Conservation (phyloP, 1,139 yeast genomes). For the Pneumocystis canis region DNA sequence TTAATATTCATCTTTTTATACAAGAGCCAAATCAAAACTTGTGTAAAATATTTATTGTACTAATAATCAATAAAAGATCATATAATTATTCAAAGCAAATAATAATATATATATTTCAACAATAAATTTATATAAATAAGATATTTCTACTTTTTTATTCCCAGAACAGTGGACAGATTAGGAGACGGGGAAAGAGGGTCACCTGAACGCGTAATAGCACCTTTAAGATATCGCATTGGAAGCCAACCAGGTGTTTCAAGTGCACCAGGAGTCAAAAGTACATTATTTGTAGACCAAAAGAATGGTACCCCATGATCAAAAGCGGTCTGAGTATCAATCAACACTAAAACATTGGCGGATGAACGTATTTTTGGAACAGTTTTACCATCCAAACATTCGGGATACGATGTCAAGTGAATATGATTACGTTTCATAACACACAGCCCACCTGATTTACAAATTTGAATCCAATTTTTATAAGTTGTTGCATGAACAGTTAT, state of each 20-base stretch:
- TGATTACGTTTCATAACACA: constrained; percentile 64
- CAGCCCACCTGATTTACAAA: constrained; percentile 39
- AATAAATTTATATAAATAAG: neutral
- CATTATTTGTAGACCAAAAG: constrained; percentile 56
- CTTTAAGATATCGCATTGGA: neutral
- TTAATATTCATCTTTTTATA: too few relatives aligned
- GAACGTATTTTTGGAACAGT: constrained; percentile 38
- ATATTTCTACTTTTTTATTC: too few relatives aligned
- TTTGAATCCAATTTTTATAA: constrained; percentile 30
- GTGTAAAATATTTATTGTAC: too few relatives aligned
- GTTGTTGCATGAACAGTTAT: constrained; percentile 71
- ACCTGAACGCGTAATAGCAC: neutral
- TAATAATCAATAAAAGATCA: too few relatives aligned
- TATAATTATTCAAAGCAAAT: too few relatives aligned
- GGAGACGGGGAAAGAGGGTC: neutral
- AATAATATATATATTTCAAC: too few relatives aligned
- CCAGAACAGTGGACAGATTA: neutral
- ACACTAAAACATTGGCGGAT: constrained; percentile 47
- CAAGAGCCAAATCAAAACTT: too few relatives aligned
- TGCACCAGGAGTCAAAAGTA: constrained; percentile 49
- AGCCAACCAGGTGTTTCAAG: neutral
- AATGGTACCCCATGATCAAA: constrained; percentile 37
- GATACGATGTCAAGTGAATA: constrained; percentile 48
- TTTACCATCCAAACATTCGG: neutral
- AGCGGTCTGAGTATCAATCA: constrained; percentile 40